Evolutionary conservation across 345 rosid species (phyloP).

Genomic region (Pistacia integerrima): DNA sequence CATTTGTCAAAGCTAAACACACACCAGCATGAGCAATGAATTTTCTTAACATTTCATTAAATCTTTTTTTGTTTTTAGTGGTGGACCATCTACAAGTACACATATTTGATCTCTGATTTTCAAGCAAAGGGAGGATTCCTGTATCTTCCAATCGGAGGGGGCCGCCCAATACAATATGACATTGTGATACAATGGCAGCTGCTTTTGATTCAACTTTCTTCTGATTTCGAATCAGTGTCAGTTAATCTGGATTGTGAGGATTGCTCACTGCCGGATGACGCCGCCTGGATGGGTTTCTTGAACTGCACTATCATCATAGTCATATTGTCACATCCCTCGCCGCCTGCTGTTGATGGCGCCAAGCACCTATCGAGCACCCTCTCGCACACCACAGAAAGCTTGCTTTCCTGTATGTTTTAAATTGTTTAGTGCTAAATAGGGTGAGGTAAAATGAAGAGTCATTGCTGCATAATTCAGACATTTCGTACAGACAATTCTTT

Average conservation of each 20-base stretch:
- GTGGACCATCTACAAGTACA: constrained; percentile 24
- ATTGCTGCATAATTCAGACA: not conserved
- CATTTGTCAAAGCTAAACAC: not conserved
- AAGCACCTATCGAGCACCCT: constrained; percentile 81
- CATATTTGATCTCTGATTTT: not conserved
- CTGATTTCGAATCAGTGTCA: constrained; percentile 25
- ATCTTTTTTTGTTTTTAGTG: not conserved
- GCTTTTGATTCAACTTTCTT: constrained; percentile 27
- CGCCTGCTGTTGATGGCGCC: constrained; percentile 78
- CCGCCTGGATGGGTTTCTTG: constrained; percentile 55
- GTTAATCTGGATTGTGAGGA: constrained; percentile 36
- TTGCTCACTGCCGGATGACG: constrained; percentile 33
- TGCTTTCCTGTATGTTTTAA: constrained; percentile 67
- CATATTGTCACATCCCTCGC: constrained; percentile 99
- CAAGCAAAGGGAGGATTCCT: not conserved
- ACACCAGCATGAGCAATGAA: constrained; percentile 7
- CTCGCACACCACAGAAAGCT: constrained; percentile 85
- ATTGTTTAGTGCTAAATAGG: not conserved
- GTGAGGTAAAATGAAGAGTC: not conserved
- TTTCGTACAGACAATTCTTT: not conserved
- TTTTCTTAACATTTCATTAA: constrained; percentile 11
- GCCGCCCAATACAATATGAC: not conserved
- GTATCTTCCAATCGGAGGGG: not conserved
- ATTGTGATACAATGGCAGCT: not conserved
- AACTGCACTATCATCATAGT: constrained; percentile 95